These are phyloP conservation scores for Trichomonascaceae sp. DNA, from an alignment of 1,139 yeast species.

Conservation along the genomic window DNA sequence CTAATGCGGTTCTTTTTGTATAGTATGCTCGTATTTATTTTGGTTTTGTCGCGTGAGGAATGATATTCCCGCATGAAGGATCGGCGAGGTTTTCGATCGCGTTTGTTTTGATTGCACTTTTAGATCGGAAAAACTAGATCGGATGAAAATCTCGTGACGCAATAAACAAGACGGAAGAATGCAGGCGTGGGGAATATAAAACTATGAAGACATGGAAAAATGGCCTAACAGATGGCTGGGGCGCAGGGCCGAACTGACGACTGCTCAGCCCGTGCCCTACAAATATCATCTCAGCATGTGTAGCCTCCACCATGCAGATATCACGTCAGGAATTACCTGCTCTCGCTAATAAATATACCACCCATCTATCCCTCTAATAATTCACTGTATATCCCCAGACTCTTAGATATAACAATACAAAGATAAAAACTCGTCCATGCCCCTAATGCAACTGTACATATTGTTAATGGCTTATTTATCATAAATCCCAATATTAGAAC, in stretches of 20 bases:
- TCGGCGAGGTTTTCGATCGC: background rate
- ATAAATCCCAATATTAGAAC: slow-evolving; percentile 21
- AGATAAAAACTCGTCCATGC: slow-evolving; percentile 20
- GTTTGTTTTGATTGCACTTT: background rate
- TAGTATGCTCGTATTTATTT: background rate
- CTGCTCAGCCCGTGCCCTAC: no score
- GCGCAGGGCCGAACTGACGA: no score
- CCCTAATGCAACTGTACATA: slow-evolving; percentile 21
- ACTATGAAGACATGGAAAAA: no score
- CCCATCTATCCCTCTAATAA: background rate
- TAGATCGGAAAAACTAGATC: background rate
- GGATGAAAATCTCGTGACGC: no score
- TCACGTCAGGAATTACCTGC: no score
- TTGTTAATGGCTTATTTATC: slow-evolving; percentile 21
- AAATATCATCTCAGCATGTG: no score
- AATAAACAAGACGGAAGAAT: no score
- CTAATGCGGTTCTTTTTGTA: background rate
- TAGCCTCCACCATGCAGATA: no score
- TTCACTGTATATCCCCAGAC: slow-evolving; percentile 14
- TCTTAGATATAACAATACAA: slow-evolving; percentile 19
- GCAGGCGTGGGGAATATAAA: no score
- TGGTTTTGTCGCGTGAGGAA: background rate
- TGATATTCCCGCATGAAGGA: background rate
- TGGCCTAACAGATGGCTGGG: no score
- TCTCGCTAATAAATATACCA: background rate